Conservation (phyloP, 169 alveolate species). For the Cryptosporidium baileyi region DNA sequence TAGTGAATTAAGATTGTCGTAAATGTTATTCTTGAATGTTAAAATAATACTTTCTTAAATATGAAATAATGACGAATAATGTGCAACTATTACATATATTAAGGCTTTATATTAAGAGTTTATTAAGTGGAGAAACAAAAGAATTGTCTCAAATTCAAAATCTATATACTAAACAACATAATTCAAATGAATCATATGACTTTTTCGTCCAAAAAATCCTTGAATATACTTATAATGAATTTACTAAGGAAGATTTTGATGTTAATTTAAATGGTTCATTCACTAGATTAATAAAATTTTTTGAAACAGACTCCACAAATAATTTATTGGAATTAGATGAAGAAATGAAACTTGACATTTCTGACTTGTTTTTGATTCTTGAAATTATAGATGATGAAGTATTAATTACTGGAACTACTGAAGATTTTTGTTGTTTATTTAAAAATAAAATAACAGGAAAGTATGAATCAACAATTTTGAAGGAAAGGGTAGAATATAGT, state of each 20-base stretch:
- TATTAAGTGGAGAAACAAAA: too few relatives aligned
- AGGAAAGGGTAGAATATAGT: neutral
- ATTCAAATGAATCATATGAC: too few relatives aligned
- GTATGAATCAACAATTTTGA: neutral
- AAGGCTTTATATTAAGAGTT: too few relatives aligned
- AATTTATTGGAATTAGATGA: neutral
- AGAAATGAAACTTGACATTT: neutral
- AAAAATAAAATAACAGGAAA: conserved; percentile 14
- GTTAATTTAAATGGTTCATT: neutral
- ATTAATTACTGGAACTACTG: neutral
- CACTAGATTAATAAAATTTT: neutral
- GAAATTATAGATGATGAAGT: conserved; percentile 40
- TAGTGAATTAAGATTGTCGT: too few relatives aligned
- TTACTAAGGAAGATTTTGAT: neutral
- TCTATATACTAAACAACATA: too few relatives aligned
- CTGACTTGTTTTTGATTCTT: conserved; percentile 24
- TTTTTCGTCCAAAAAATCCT: neutral
- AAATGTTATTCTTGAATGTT: too few relatives aligned
- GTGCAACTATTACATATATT: too few relatives aligned
- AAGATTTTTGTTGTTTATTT: neutral
- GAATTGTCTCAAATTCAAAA: too few relatives aligned
- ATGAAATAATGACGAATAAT: too few relatives aligned
- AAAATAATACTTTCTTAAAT: too few relatives aligned
- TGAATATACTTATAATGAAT: neutral
- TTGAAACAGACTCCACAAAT: neutral